Evolutionary conservation across 345 rosid species (phyloP).

Genomic region (Eucalyptus regnans): DNA sequence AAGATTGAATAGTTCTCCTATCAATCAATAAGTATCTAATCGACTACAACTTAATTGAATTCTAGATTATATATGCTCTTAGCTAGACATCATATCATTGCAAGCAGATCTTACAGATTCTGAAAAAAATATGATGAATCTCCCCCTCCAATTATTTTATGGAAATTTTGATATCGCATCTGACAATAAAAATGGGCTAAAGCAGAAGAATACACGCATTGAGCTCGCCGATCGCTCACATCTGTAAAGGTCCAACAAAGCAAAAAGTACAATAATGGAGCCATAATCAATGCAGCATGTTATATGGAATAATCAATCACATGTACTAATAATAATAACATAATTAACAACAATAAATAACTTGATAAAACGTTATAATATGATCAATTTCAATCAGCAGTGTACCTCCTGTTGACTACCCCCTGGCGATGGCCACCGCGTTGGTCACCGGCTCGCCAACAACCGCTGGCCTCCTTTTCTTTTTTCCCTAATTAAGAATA

Average conservation of each 20-base stretch:
- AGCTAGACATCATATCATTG: background rate
- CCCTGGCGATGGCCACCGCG: background rate
- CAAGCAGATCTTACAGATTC: background rate
- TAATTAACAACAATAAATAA: background rate
- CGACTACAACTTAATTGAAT: background rate
- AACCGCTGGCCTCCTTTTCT: background rate
- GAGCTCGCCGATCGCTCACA: background rate
- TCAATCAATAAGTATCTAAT: background rate
- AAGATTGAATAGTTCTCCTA: background rate
- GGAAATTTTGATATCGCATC: background rate
- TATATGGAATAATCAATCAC: background rate
- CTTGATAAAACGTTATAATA: background rate
- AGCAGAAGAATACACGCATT: background rate
- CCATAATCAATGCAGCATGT: background rate
- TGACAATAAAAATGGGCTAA: background rate
- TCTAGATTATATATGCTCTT: background rate
- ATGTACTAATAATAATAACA: background rate
- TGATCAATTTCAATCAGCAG: background rate
- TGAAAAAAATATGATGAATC: background rate
- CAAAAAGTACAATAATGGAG: background rate
- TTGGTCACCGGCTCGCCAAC: background rate
- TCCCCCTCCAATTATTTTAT: background rate
- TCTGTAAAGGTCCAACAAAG: background rate
- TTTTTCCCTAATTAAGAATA: background rate
- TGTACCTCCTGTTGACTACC: background rate